Percentiles rank a stretch among this genome's conserved stretches.
Conservation (phyloP, 208 protist species). For the Sergeia podlipaevii region DNA sequence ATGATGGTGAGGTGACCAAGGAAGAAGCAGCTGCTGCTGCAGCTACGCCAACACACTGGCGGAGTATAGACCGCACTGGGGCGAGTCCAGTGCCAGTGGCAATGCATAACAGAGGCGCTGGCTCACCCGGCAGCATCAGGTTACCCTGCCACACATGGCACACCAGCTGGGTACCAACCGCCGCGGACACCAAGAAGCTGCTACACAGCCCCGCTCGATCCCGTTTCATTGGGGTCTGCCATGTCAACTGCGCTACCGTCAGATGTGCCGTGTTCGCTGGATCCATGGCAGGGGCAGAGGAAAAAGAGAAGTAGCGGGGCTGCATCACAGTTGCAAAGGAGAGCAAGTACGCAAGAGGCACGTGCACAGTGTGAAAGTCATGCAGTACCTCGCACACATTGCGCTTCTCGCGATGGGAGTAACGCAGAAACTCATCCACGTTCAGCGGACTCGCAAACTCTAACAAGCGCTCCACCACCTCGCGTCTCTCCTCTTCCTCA, state of each 20-base stretch:
- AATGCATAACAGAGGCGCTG: constrained; percentile 57
- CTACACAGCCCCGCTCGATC: constrained; percentile 72
- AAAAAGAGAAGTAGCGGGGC: constrained; percentile 75
- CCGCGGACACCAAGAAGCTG: constrained; percentile 27
- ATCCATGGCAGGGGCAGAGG: constrained; percentile 62
- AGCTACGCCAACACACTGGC: constrained; percentile 35
- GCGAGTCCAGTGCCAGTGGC: constrained; percentile 85
- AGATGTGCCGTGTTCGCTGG: constrained; percentile 24
- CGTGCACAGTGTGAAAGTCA: constrained; percentile 60
- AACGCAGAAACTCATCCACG: constrained; percentile 70
- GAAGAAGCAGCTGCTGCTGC: background rate
- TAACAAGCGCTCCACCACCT: constrained; percentile 57
- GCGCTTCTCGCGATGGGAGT: constrained; percentile 84
- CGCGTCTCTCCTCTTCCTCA: constrained; percentile 10
- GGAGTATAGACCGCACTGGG: constrained; percentile 64
- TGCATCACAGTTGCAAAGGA: constrained; percentile 61
- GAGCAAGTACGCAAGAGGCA: constrained; percentile 54
- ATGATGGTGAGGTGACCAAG: constrained; percentile 11
- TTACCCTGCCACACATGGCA: constrained; percentile 72
- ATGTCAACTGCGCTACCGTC: constrained; percentile 68
- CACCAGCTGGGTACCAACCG: constrained; percentile 32
- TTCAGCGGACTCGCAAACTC: constrained; percentile 58
- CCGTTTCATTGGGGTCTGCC: constrained; percentile 74
- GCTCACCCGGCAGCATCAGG: constrained; percentile 31
- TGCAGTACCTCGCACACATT: constrained; percentile 84